These are phyloP conservation scores for Globisporangium paroecandrum DNA, from an alignment of 352 stramenopile genomes.

Conservation along the genomic window DNA sequence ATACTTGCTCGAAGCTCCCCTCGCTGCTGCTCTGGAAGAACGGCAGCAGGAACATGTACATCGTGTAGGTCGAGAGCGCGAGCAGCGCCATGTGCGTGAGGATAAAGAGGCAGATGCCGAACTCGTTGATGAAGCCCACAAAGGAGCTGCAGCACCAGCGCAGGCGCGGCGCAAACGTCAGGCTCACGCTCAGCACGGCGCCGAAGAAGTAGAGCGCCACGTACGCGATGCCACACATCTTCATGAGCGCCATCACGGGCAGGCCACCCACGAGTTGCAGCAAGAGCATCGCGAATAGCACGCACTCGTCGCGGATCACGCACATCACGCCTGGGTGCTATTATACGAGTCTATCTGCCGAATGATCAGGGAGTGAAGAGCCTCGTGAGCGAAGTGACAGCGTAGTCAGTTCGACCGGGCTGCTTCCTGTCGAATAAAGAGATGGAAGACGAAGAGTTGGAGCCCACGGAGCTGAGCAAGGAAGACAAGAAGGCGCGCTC, in stretches of 20 bases:
- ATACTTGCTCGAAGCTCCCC: slow-evolving; percentile 29
- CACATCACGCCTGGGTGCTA: slow-evolving; percentile 24
- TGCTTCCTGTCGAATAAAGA: not conserved
- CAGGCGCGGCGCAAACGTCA: slow-evolving; percentile 37
- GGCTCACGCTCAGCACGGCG: slow-evolving; percentile 34
- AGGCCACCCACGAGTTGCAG: slow-evolving; percentile 36
- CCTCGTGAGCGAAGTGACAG: not conserved
- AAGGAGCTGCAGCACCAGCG: slow-evolving; percentile 35
- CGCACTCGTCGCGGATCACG: slow-evolving; percentile 42
- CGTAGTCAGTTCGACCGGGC: not conserved
- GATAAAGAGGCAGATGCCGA: slow-evolving; percentile 39
- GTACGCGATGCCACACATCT: slow-evolving; percentile 36
- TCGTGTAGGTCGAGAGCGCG: slow-evolving; percentile 34
- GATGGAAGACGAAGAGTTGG: not conserved
- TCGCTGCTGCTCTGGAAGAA: slow-evolving; percentile 25
- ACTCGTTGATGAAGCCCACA: slow-evolving; percentile 34
- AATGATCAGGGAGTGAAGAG: not conserved
- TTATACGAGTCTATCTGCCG: no score
- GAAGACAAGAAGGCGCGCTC: not conserved
- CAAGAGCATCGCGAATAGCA: slow-evolving; percentile 38
- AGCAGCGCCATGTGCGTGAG: slow-evolving; percentile 38
- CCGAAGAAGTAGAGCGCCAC: slow-evolving; percentile 33
- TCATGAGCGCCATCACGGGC: slow-evolving; percentile 48
- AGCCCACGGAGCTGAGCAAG: not conserved
- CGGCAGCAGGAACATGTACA: slow-evolving; percentile 35